phyloP scores from a whole-genome alignment of 345 rosid species.

The Melastoma malabathricum region DNA sequence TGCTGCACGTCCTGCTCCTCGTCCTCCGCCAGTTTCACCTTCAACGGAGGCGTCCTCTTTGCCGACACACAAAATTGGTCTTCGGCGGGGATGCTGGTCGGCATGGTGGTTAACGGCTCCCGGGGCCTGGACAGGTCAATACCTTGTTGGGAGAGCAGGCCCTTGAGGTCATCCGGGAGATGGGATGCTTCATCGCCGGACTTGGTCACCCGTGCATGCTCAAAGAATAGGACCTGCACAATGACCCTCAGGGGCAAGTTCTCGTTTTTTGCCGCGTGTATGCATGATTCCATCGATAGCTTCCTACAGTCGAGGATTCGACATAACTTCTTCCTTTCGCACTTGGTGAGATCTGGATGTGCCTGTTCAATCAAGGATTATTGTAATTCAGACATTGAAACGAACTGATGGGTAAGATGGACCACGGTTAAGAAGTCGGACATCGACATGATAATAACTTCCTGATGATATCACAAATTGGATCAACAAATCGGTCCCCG shows the following conservation, averaged over 20 bases:
- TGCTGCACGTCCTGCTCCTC: slow-evolving; percentile 44
- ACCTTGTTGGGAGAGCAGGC: slow-evolving; percentile 54
- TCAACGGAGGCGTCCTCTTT: slow-evolving; percentile 44
- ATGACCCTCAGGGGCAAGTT: slow-evolving; percentile 79
- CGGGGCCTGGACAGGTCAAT: slow-evolving; percentile 63
- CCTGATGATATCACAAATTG: not conserved
- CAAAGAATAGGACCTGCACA: slow-evolving; percentile 89
- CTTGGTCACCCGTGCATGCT: slow-evolving; percentile 73
- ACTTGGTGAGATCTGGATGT: slow-evolving; percentile 70
- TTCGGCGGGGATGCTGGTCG: slow-evolving; percentile 45
- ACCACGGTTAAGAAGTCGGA: not conserved
- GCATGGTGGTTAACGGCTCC: slow-evolving; percentile 42
- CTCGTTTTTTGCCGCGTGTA: slow-evolving; percentile 97
- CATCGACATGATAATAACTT: no score
- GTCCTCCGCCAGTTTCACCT: slow-evolving; percentile 79
- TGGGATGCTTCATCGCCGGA: slow-evolving; percentile 54
- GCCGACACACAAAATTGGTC: slow-evolving; percentile 95
- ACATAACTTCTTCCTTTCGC: slow-evolving; percentile 72
- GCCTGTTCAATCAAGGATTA: slow-evolving; percentile 23
- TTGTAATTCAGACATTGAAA: not conserved
- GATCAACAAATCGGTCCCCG: slow-evolving; percentile 6
- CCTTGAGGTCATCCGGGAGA: slow-evolving; percentile 75
- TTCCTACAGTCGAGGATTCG: slow-evolving; percentile 85
- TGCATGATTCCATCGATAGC: slow-evolving; percentile 86
- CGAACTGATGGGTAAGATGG: no score